Percentiles rank a stretch among this genome's conserved stretches.
These are phyloP conservation scores for Haberlea rhodopensis DNA, from an alignment of 257 asterid species.

Conservation along the genomic window DNA sequence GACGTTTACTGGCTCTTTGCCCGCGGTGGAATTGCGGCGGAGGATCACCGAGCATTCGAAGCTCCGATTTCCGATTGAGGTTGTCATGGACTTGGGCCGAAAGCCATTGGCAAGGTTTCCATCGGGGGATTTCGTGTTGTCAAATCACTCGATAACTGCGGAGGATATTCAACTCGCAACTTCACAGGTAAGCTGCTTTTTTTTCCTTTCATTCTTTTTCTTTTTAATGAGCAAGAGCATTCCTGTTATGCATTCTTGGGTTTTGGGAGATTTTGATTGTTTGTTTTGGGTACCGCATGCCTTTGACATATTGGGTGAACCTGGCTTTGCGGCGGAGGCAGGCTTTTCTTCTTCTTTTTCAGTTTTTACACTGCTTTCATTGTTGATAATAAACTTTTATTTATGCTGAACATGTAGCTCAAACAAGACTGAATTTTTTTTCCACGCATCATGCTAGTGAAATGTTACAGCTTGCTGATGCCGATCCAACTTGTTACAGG, in stretches of 20 bases:
- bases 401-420: neutral
- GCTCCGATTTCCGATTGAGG: slow-evolving; percentile 70
- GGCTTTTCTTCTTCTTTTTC: neutral
- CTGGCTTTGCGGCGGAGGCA: no score
- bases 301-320: no score
- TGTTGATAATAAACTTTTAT: neutral
- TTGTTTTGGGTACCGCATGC: neutral
- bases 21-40: slow-evolving; percentile 84
- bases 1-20: slow-evolving; percentile 57
- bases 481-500: slow-evolving; percentile 45
- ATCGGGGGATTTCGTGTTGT: slow-evolving; percentile 78
- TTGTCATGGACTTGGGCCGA: slow-evolving; percentile 95
- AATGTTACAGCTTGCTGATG: slow-evolving; percentile 14
- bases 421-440: neutral
- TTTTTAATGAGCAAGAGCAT: neutral
- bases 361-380: neutral
- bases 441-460: no score
- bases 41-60: slow-evolving; percentile 68
- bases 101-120: slow-evolving; percentile 94
- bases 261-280: neutral
- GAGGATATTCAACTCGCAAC: slow-evolving; percentile 71
- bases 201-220: neutral
- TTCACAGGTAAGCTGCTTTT: slow-evolving; percentile 49
- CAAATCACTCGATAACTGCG: slow-evolving; percentile 59
- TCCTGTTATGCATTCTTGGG: slow-evolving; percentile 11